Evolutionary conservation across 257 asterid species (phyloP), one percentile per base, ranked within the genome.

Genomic region (Forsythia viridissima): DNA sequence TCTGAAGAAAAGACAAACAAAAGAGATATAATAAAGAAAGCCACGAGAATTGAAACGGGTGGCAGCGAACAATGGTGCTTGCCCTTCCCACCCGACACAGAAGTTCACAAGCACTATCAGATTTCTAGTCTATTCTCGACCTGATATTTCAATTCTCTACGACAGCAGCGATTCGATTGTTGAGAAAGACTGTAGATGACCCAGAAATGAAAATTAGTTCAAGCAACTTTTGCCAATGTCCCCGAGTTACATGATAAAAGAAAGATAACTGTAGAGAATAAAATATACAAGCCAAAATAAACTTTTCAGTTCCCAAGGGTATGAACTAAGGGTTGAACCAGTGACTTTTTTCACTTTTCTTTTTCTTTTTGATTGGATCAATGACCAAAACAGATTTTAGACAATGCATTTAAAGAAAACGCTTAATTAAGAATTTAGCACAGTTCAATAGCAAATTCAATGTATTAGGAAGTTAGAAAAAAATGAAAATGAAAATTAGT

Each of bases 101-200:
- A 67, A n/a, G 10, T 30, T 72, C 70, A 9, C 13, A 41, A 57
- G 65, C 43, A 37, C 39, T 30, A 24, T 63, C 70, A 24, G 39
- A 63, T 63, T 75, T 71, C 18, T 34, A 43, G 72, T 39, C 75
- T 8, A 73, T 71, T 69, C 72, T 39, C 6, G 67, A 74, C 55
- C 43, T 71, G 55, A 30, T 51, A 20, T 20, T 48, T 74, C 7
- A 71, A 12, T 71, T 43, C 61, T 46, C 55, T n/a, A 1, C 2
- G 67, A 71, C 70, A 34, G 13, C 34, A 8, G 71, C 3, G 34
- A 46, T 68, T 46, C 4, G 2, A 37, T 12, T 34, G 24, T 63
- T 4, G 3, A 48, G 67, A n/a, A 8, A 48, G 38, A 16, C 44
- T 30, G 77, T 34, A 44, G 66, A 30, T 61, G 68, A 63, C 61